Conservation (phyloP, 345 rosid species). For the Lagerstroemia speciosa region DNA sequence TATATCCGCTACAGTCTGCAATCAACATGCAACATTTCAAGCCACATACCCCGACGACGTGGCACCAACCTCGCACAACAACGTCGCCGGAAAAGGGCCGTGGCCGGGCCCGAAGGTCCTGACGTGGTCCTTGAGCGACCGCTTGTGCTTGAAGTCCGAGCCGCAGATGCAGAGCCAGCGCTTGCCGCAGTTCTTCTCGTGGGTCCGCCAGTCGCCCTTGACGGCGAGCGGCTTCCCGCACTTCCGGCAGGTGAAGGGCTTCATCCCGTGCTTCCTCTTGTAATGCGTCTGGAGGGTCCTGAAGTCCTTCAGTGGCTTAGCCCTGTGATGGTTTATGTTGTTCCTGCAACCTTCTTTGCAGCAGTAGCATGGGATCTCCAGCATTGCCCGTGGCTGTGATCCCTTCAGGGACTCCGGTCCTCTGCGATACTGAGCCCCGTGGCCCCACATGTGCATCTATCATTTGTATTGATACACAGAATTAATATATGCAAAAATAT, state of each 20-base stretch:
- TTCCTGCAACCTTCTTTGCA: conserved; percentile 79
- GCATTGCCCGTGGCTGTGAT: conserved; percentile 56
- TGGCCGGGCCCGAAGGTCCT: conserved; percentile 70
- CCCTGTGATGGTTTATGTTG: conserved; percentile 64
- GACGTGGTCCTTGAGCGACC: conserved; percentile 80
- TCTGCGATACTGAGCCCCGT: conserved; percentile 71
- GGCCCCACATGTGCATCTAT: conserved; percentile 98
- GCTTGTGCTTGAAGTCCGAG: conserved; percentile 85
- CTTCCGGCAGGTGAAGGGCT: conserved; percentile 59
- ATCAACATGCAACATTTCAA: not conserved
- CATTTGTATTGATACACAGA: too few species aligned
- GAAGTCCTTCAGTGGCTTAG: conserved; percentile 78
- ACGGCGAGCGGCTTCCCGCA: conserved; percentile 77
- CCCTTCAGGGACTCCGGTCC: conserved; percentile 76
- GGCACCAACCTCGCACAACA: conserved; percentile 24
- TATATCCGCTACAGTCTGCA: too few species aligned
- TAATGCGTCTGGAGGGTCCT: conserved; percentile 79
- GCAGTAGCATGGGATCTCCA: conserved; percentile 76
- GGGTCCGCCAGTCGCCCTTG: conserved; percentile 90
- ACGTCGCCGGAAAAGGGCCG: conserved; percentile 41
- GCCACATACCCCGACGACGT: conserved; percentile 9
- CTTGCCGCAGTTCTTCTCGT: conserved; percentile 86
- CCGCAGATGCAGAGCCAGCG: conserved; percentile 87
- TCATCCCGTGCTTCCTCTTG: conserved; percentile 75
- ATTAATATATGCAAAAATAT: too few species aligned